Evolutionary conservation across 225 moss, liverwort and hornwort species (phyloP).

Genomic region (Asterella californica): DNA sequence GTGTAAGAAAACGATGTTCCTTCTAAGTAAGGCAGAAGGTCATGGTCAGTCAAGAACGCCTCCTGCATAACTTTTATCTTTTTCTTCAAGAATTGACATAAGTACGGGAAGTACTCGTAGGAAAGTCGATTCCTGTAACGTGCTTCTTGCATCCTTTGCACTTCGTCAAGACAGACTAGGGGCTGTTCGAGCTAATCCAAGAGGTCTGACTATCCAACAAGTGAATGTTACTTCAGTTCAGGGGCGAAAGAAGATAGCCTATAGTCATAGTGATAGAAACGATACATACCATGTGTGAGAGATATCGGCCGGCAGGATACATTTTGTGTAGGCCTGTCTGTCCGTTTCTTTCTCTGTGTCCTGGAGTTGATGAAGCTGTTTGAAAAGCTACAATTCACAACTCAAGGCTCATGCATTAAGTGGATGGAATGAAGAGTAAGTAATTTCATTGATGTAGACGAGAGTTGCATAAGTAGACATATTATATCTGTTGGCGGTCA

Average conservation of each 20-base stretch:
- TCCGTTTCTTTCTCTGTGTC: no score
- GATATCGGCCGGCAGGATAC: no score
- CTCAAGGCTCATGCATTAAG: no score
- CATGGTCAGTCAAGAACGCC: constrained; percentile 40
- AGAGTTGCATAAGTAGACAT: no score
- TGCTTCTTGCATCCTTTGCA: not conserved
- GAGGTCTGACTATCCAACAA: not conserved
- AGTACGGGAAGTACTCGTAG: constrained; percentile 11
- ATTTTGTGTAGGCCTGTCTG: no score
- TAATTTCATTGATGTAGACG: no score
- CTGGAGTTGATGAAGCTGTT: no score
- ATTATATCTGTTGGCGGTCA: no score
- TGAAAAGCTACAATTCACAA: no score
- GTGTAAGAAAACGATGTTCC: constrained; percentile 8
- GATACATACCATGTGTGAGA: no score
- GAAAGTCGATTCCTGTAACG: constrained; percentile 14
- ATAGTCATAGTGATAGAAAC: no score
- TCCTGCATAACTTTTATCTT: constrained; percentile 37
- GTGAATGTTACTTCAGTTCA: not conserved
- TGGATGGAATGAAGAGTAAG: no score
- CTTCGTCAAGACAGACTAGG: not conserved
- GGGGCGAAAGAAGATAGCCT: not conserved
- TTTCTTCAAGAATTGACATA: constrained; percentile 33
- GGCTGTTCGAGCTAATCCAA: not conserved
- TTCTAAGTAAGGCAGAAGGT: constrained; percentile 17